Conservation (phyloP, 192 early-diverging fungal species). For the Coemansia biformis region DNA sequence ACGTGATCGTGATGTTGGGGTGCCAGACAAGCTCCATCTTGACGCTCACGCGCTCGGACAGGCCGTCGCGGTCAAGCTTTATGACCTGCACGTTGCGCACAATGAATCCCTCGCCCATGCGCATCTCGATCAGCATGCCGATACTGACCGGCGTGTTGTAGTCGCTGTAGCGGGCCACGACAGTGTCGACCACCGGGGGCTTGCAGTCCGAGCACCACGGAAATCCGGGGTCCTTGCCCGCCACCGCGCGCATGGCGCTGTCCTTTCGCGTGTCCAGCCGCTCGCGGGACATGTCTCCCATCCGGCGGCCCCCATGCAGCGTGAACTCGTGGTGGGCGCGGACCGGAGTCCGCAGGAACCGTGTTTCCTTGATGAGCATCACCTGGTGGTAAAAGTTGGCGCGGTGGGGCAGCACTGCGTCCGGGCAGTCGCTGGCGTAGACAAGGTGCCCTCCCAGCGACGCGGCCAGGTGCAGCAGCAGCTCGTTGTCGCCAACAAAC, state of each 20-base stretch:
- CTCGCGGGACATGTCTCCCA: slow-evolving; percentile 52
- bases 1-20: slow-evolving; percentile 70
- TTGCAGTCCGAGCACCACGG: slow-evolving; percentile 63
- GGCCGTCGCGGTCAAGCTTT: slow-evolving; percentile 36
- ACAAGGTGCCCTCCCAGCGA: slow-evolving; percentile 65
- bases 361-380: slow-evolving; percentile 48
- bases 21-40: slow-evolving; percentile 67
- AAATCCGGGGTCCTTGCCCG: slow-evolving; percentile 49
- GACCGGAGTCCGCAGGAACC: slow-evolving; percentile 29
- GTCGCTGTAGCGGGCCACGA: slow-evolving; percentile 57
- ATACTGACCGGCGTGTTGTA: slow-evolving; percentile 60
- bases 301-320: slow-evolving; percentile 31
- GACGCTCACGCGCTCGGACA: slow-evolving; percentile 54
- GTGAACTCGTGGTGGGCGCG: slow-evolving; percentile 33
- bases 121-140: slow-evolving; percentile 56
- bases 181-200: slow-evolving; percentile 59
- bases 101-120: slow-evolving; percentile 67
- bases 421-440: slow-evolving; percentile 62
- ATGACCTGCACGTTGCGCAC: slow-evolving; percentile 54
- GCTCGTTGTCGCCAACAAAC: slow-evolving; percentile 70
- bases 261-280: slow-evolving; percentile 26
- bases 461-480: slow-evolving; percentile 61
- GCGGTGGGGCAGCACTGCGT: slow-evolving; percentile 22
- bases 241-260: slow-evolving; percentile 10
- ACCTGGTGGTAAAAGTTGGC: slow-evolving; percentile 48